Percentiles rank a stretch among this genome's conserved stretches.
Conservation (phyloP, 2,329 filamentous ascomycete genomes). For the Mycosphaerella sp. region DNA sequence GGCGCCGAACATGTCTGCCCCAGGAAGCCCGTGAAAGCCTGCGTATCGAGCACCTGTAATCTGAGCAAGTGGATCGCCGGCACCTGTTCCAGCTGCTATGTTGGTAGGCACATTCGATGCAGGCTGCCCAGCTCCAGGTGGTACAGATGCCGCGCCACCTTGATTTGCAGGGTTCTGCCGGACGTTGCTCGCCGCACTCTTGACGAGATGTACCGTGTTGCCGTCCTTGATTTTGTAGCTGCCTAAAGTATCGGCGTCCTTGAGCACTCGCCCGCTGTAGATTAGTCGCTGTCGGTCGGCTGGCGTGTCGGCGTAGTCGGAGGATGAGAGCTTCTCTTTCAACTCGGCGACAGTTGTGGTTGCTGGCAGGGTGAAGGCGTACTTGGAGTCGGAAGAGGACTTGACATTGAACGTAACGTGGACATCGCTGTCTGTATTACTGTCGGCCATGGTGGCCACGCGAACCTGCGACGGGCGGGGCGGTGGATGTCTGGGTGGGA, state of each 20-base stretch:
- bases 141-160: conserved; percentile 37
- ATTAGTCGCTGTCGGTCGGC: conserved; percentile 88
- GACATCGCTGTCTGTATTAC: conserved; percentile 53
- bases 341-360: conserved; percentile 74
- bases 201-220: conserved; percentile 94
- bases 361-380: conserved; percentile 71
- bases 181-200: conserved; percentile 85
- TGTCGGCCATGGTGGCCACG: conserved; percentile 54
- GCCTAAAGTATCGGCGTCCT: conserved; percentile 79
- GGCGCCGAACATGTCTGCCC: conserved; percentile 81
- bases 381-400: conserved; percentile 84
- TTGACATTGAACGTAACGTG: conserved; percentile 96
- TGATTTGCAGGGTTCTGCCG: conserved; percentile 51
- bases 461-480: background rate
- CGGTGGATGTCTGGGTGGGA: background rate
- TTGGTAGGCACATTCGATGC: conserved; percentile 63
- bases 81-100: conserved; percentile 69
- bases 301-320: conserved; percentile 80
- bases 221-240: conserved; percentile 93
- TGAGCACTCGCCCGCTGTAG: conserved; percentile 94
- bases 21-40: conserved; percentile 82
- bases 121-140: conserved; percentile 40
- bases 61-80: conserved; percentile 83
- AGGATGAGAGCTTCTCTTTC: conserved; percentile 76
- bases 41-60: conserved; percentile 91